phyloP scores from a whole-genome alignment of 75 land plant genomes.

The Pinus taeda region DNA sequence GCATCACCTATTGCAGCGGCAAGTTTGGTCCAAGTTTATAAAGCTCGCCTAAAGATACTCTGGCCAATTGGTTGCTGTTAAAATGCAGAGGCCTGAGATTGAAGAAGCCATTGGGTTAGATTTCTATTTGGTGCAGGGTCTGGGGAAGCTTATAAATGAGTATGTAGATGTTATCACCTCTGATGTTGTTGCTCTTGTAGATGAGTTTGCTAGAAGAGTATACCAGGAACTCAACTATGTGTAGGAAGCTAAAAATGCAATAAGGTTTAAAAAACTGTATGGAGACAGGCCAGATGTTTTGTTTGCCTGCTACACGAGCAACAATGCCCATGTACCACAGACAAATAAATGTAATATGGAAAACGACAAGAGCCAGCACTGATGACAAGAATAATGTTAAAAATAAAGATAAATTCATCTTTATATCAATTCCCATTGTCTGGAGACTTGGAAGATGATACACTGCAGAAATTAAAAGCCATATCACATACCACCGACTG shows the following conservation, averaged over 20 bases:
- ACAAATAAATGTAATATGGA: too few species aligned
- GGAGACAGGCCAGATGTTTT: slow-evolving; percentile 83
- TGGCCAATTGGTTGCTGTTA: slow-evolving; percentile 87
- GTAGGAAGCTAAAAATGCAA: slow-evolving; percentile 84
- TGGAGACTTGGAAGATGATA: too few species aligned
- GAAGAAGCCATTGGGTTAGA: slow-evolving; percentile 88
- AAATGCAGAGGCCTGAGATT: slow-evolving; percentile 90
- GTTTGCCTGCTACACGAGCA: too few species aligned
- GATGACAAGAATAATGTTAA: too few species aligned
- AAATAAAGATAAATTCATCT: too few species aligned
- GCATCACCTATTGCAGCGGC: slow-evolving; percentile 94
- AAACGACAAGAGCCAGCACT: too few species aligned
- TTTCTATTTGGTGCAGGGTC: slow-evolving; percentile 67
- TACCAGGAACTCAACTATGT: slow-evolving; percentile 98
- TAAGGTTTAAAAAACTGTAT: slow-evolving; percentile 79
- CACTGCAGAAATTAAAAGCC: too few species aligned
- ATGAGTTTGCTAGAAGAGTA: slow-evolving; percentile 96
- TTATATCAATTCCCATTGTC: too few species aligned
- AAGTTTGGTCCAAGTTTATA: slow-evolving; percentile 94
- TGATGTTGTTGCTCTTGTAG: slow-evolving; percentile 91
- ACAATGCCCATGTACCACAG: too few species aligned
- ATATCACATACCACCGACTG: too few species aligned
- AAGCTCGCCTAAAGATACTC: slow-evolving; percentile 71
- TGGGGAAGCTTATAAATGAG: slow-evolving; percentile 65
- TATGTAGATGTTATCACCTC: slow-evolving; percentile 78